A percentile compares a stretch with the other conserved stretches of the same genome.
These are phyloP conservation scores for Kurtzmaniella quercitrusa DNA, from an alignment of 1,139 yeast species.

Conservation along the genomic window DNA sequence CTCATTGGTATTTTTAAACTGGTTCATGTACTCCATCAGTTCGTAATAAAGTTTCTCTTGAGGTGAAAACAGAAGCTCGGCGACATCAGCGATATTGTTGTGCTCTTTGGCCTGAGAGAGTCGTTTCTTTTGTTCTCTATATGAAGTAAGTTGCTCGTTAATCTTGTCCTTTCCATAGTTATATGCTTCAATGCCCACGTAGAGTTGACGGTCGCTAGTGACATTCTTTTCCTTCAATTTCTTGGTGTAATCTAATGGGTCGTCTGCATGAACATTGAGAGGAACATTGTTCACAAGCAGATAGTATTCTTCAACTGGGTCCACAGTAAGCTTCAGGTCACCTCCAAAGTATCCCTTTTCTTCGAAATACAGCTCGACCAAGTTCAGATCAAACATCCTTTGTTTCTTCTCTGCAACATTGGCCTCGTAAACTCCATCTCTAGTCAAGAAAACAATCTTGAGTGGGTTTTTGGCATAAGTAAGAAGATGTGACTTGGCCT, in stretches of 20 bases:
- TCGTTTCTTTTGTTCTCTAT: slow-evolving; percentile 5
- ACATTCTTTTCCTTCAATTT: slow-evolving; percentile 4
- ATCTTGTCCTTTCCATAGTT: slow-evolving; percentile 14
- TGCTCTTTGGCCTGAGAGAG: slow-evolving; percentile 3
- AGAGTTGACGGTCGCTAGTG: slow-evolving; percentile 10
- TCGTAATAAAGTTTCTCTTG: slow-evolving; percentile 22
- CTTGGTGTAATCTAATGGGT: slow-evolving; percentile 4
- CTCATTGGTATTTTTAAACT: slow-evolving; percentile 19
- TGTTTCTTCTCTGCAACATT: slow-evolving; percentile 16
- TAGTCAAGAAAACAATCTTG: slow-evolving; percentile 21
- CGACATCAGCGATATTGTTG: slow-evolving; percentile 8
- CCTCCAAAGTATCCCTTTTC: slow-evolving; percentile 7
- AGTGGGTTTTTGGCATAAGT: slow-evolving; percentile 23
- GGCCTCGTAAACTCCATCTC: slow-evolving; percentile 27
- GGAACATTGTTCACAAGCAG: slow-evolving; percentile 13
- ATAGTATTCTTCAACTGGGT: slow-evolving; percentile 19
- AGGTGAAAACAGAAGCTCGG: slow-evolving; percentile 11
- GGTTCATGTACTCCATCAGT: slow-evolving; percentile 19
- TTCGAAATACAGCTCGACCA: slow-evolving; percentile 20
- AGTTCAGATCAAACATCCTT: slow-evolving; percentile 22
- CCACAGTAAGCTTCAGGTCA: slow-evolving; percentile 11
- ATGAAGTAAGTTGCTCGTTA: slow-evolving; percentile 11
- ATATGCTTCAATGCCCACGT: slow-evolving; percentile 14
- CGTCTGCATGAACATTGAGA: slow-evolving; percentile 3
- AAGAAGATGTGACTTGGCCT: slow-evolving; percentile 25